These are phyloP conservation scores for Chrysanthemum lavandulifolium DNA, from an alignment of 129 eudicot genomes.

Conservation along the genomic window DNA sequence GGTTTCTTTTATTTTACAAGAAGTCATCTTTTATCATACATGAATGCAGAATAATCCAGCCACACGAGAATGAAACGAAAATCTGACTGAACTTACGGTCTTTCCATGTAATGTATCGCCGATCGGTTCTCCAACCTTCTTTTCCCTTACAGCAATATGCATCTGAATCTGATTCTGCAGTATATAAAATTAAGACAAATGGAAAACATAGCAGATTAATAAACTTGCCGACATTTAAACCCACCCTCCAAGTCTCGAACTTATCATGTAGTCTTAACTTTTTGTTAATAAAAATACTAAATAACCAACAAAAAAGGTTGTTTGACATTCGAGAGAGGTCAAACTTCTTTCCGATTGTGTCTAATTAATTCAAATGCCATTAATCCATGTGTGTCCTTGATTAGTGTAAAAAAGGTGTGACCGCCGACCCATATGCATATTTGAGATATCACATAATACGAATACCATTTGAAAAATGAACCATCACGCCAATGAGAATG, in stretches of 20 bases:
- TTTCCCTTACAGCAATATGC: constrained; percentile 62
- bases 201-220: neutral
- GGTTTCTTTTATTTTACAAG: neutral
- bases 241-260: neutral
- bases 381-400: no score
- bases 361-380: no score
- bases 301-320: no score
- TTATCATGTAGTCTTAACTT: neutral
- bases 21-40: neutral
- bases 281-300: no score
- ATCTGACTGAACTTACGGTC: constrained; percentile 24
- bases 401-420: no score
- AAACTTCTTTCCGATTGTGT: no score
- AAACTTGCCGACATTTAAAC: neutral
- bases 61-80: neutral
- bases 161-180: constrained; percentile 76
- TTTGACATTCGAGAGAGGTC: no score
- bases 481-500: constrained; percentile 5
- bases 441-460: constrained; percentile 52
- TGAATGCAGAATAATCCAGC: neutral
- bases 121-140: constrained; percentile 68
- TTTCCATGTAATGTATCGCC: constrained; percentile 79
- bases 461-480: neutral
- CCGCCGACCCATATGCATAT: no score
- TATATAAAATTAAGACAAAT: neutral